Conservation (phyloP, 345 rosid species). For the Sisymbrium altissimum region DNA sequence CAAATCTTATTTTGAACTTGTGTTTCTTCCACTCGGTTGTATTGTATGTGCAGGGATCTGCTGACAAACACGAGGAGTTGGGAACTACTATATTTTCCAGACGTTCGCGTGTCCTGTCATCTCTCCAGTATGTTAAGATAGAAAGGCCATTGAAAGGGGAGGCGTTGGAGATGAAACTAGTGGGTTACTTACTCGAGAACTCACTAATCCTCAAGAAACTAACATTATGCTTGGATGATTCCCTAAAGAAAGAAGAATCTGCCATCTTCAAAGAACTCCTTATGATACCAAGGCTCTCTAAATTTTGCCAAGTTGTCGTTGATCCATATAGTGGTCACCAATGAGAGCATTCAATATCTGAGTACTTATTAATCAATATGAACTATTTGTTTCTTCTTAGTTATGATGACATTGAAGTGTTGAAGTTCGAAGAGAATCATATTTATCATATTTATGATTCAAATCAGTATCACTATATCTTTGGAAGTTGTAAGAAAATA, state of each 20-base stretch:
- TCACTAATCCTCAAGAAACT: neutral
- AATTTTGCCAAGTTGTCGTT: neutral
- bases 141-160: neutral
- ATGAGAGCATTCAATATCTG: neutral
- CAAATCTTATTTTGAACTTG: neutral
- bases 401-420: neutral
- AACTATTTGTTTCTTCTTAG: neutral
- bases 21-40: neutral
- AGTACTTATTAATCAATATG: neutral
- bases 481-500: too few species aligned
- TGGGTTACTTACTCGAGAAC: neutral
- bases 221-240: neutral
- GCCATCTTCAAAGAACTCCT: neutral
- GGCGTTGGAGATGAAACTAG: neutral
- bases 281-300: neutral
- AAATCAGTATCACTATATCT: neutral
- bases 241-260: neutral
- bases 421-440: neutral
- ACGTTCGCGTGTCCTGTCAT: neutral
- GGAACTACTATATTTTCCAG: too few species aligned
- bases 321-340: neutral
- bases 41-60: neutral
- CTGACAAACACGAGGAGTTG: neutral
- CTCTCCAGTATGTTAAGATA: constrained; percentile 10
- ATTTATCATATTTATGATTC: neutral